These are phyloP conservation scores for Cytospora mali DNA, from an alignment of 2,329 filamentous ascomycete species.

Conservation along the genomic window DNA sequence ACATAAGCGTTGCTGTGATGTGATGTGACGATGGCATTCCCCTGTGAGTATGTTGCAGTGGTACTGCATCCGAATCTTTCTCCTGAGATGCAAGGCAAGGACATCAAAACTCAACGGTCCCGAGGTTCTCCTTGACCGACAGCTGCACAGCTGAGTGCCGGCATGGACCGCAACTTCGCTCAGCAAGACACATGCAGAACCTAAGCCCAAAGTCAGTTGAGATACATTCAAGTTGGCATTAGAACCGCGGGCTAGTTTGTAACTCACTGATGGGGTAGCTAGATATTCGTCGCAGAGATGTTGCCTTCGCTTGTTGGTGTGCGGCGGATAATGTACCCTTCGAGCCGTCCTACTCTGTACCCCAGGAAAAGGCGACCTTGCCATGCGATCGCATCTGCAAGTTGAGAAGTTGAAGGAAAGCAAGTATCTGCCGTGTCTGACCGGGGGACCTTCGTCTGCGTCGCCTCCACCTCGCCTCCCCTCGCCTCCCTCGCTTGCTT, in stretches of 20 bases:
- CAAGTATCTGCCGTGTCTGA: background rate
- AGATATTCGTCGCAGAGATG: background rate
- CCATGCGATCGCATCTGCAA: conserved; percentile 15
- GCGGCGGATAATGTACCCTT: background rate
- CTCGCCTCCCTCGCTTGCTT: background rate
- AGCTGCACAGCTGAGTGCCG: background rate
- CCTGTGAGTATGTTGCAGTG: background rate
- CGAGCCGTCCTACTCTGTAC: conserved; percentile 5
- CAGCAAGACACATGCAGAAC: background rate
- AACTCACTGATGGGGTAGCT: background rate
- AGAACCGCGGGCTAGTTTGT: background rate
- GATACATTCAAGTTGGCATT: background rate
- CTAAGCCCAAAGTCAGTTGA: background rate
- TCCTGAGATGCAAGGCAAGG: background rate
- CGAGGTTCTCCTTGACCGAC: background rate
- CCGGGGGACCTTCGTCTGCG: background rate
- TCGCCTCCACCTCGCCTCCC: background rate
- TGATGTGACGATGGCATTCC: no score
- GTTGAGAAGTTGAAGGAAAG: background rate
- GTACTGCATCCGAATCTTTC: background rate
- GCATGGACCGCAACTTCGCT: conserved; percentile 2
- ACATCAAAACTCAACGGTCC: background rate
- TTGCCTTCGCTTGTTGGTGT: background rate
- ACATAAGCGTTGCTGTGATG: background rate
- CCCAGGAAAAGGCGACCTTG: conserved; percentile 12